Percentiles rank a stretch among this genome's conserved stretches.
These are phyloP conservation scores for Xylariales sp. DNA, from an alignment of 2,329 filamentous ascomycete species.

Conservation along the genomic window DNA sequence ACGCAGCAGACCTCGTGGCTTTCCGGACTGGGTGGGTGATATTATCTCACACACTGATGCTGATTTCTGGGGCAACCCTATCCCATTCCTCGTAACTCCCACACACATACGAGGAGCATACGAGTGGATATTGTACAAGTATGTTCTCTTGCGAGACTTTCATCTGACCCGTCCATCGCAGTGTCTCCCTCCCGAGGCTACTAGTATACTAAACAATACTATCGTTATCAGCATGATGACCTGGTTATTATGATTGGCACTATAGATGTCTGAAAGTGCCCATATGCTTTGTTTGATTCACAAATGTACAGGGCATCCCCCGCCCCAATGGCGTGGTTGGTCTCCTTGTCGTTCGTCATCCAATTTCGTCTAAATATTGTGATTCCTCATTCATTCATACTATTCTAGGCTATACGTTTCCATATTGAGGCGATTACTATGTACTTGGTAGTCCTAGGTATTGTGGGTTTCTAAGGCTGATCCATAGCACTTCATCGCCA, in stretches of 20 bases:
- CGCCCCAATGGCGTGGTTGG: slow-evolving; percentile 8
- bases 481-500: slow-evolving; percentile 21
- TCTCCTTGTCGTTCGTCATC: slow-evolving; percentile 8
- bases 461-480: slow-evolving; percentile 32
- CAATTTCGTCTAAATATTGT: slow-evolving; percentile 17
- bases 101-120: not conserved
- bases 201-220: not conserved
- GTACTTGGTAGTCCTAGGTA: slow-evolving; percentile 1
- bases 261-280: slow-evolving; percentile 1
- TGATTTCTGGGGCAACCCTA: slow-evolving; percentile 32
- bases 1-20: slow-evolving; percentile 28
- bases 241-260: not conserved
- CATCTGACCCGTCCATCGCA: slow-evolving; percentile 22
- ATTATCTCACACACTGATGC: slow-evolving; percentile 30
- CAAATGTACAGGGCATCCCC: slow-evolving; percentile 3
- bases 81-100: not conserved
- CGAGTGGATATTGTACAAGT: too few species aligned
- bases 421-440: slow-evolving; percentile 7
- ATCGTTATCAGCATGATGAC: slow-evolving; percentile 6
- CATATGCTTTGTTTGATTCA: not conserved
- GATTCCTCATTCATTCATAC: slow-evolving; percentile 7
- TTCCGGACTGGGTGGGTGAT: slow-evolving; percentile 33
- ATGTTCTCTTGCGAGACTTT: slow-evolving; percentile 27
- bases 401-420: slow-evolving; percentile 13
- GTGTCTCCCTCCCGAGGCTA: slow-evolving; percentile 5